Evolutionary conservation across 2,329 filamentous ascomycete genomes (phyloP).

Genomic region (Macrophomina pseudophaseolina): DNA sequence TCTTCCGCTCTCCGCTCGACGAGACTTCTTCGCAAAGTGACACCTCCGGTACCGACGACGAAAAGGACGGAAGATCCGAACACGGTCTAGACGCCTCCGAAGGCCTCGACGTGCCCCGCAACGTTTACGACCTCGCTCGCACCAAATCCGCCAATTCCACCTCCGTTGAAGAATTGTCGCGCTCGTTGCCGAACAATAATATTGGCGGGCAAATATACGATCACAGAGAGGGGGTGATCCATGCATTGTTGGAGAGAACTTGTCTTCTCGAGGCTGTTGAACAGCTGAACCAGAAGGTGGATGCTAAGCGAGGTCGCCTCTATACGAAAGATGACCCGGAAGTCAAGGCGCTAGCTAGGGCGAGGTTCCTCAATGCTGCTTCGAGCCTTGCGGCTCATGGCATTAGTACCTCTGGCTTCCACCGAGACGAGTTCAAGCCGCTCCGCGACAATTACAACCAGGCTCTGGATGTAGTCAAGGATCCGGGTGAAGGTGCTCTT

Average conservation of each 20-base stretch:
- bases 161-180: conserved; percentile 22
- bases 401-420: background rate
- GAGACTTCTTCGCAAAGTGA: conserved; percentile 10
- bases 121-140: conserved; percentile 16
- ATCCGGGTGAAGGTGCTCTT: background rate
- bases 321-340: conserved; percentile 40
- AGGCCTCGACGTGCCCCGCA: background rate
- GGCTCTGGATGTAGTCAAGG: conserved; percentile 7
- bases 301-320: conserved; percentile 5
- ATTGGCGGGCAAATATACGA: background rate
- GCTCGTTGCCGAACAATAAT: conserved; percentile 10
- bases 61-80: background rate
- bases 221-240: conserved; percentile 46
- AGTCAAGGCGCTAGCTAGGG: conserved; percentile 42
- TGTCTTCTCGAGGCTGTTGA: conserved; percentile 47
- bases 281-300: conserved; percentile 38
- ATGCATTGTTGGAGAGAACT: conserved; percentile 53
- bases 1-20: conserved; percentile 23
- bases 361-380: conserved; percentile 47
- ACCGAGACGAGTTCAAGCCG: conserved; percentile 12
- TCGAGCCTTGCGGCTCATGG: conserved; percentile 20
- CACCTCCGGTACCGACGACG: background rate
- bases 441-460: conserved; percentile 21
- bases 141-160: conserved; percentile 13
- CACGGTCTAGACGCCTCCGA: background rate